Base-by-base conservation (phyloP, 495 filamentous ascomycete species). In the Aspergillus avenaceus region DNA sequence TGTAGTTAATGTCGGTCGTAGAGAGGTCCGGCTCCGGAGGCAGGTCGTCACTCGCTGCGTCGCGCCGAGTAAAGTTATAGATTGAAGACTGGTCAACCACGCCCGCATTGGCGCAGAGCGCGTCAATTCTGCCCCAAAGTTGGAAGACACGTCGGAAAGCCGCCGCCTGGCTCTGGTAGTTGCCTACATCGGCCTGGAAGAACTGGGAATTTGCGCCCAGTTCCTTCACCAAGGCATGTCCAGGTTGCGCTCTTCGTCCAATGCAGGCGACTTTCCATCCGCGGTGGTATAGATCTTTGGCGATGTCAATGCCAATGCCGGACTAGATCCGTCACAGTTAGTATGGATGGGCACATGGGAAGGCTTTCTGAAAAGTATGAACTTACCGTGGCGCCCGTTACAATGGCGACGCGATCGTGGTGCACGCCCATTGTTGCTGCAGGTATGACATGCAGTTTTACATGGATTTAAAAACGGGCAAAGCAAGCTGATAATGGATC, bases 201-300 rank as follows among this genome's bases (percentile, higher is more conserved):
- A 63, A 66, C 3, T 19, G 40, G 1, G 58, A 57, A 7, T 49
- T 58, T 13, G 45, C 16, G 5, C 41, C 47, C 0, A 61, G 49
- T 5, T 26, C 45, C n/a, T 52, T 47, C 5, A 59, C 48, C 25
- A 64, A 36, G 22, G 52, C 50, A 5, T 54, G 50, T 3, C 61
- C 61, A 4, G 58, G 47, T 13, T 55, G 24, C 2, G 44, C 53
- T 16, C 58, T 52, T 31, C 62, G 60, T 11, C 57, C 60, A 34
- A 58, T 34, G 36, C 54, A 61, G n/a, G 63, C 63, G 12, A 63
- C 52, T 26, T 49, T 61, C 60, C 57, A 63, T 43, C 60, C 60
- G 32, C 56, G 52, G 22, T 26, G 7, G 31, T 36, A 49, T 22
- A 66, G 60, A 32, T 59, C 45, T 40, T 52, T 54, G 23, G 45